Evolutionary conservation across 192 early-diverging fungal genomes (phyloP), one percentile per base, ranked within the genome.

Genomic region (Coemansia sp.): DNA sequence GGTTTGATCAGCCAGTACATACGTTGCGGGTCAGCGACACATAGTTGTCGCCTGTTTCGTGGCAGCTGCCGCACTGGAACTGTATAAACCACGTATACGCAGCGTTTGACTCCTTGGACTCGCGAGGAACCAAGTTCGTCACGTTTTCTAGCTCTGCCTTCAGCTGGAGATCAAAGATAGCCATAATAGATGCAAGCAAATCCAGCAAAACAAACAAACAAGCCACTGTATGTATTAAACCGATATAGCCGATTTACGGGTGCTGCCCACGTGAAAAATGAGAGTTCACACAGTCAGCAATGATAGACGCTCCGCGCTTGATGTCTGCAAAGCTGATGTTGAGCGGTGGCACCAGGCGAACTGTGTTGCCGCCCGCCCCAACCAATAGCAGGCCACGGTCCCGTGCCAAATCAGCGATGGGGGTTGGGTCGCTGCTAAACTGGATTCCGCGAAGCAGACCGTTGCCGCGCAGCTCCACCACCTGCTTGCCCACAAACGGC

Each of bases 291-390:
- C 68, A 66, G 31, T 86, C 80, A 40, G 83, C 85, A 59, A 97
- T 82, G 50, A 91, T 87, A 3, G 65, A 56, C 16, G 89, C 70
- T 10, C 88, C 93, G 50, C 84, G 64, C 54, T 91, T 81, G 46
- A 92, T 83, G 46, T 97, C 90, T 28, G 83, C 83, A 51, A 88
- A 72, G 23, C 82, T 80, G 15, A 92, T 81, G 53, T 89, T 90
- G 59, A 99, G 79, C 12, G 96, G 87, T 38, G 96, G 96, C 6
- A 97, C 83, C 49, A 99, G 71, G 31, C 96, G 88, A n/a, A 99
- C 69, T 2, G 91, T 93, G 64, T 99, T 92, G 58, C 82, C 83
- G 5, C 83, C 88, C 14, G 94, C 92, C 2, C 86, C 85, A 30
- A 96, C 89, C 26, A 97, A 82, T 58, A 99, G 77, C 56, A 99